A percentile compares a stretch with the other conserved stretches of the same genome.
Conservation (phyloP, 352 stramenopile species). For the Pythium apleroticum region DNA sequence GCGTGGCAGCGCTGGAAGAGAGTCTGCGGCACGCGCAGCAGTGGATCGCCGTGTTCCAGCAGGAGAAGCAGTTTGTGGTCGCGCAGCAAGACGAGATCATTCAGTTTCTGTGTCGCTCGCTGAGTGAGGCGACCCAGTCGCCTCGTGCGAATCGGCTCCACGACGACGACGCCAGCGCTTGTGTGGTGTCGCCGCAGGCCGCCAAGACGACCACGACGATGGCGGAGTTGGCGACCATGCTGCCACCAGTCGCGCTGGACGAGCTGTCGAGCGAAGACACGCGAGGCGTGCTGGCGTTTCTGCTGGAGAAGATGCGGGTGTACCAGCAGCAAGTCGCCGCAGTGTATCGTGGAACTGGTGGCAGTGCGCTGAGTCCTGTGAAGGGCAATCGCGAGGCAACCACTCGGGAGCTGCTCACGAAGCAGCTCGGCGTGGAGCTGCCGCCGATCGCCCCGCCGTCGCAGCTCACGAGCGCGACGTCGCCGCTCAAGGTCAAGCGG, state of each 20-base stretch:
- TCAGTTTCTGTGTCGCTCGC: conserved; percentile 47
- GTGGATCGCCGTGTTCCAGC: conserved; percentile 52
- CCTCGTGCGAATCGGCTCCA: background rate
- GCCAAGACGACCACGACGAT: conserved; percentile 35
- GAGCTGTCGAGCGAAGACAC: conserved; percentile 49
- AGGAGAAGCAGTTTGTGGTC: conserved; percentile 59
- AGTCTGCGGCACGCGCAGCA: conserved; percentile 38
- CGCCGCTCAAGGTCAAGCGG: conserved; percentile 50
- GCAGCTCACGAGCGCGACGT: conserved; percentile 12
- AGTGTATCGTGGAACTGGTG: conserved; percentile 28
- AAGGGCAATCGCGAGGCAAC: background rate
- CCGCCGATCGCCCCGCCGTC: conserved; percentile 36
- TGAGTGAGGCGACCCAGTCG: conserved; percentile 33
- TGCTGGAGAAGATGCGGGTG: conserved; percentile 62
- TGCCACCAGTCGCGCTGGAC: conserved; percentile 39
- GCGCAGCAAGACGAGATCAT: conserved; percentile 66
- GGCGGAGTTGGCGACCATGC: conserved; percentile 32
- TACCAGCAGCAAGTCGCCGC: conserved; percentile 58
- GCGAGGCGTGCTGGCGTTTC: conserved; percentile 48
- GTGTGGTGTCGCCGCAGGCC: background rate
- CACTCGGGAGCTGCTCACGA: conserved; percentile 37
- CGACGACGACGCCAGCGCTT: background rate
- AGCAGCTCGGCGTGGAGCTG: conserved; percentile 58
- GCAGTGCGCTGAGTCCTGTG: background rate
- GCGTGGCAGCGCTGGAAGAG: conserved; percentile 30